Base-by-base conservation (phyloP, 805 yeast genomes). In the Nakazawaea sp. region DNA sequence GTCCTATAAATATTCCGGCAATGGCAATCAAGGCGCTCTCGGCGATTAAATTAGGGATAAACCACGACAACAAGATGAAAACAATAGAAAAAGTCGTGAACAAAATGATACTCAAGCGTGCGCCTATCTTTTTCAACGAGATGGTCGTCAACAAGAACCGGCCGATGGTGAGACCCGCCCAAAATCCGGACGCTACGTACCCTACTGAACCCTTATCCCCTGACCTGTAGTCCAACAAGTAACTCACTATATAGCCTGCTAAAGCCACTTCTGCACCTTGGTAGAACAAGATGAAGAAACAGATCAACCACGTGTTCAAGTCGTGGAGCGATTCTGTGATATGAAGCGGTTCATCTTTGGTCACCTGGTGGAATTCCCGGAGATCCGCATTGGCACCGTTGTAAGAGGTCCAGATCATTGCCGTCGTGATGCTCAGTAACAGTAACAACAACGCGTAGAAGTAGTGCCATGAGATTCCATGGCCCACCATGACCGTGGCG, bases 221-320 rank as follows among this genome's bases (percentile, higher is more conserved):
- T n/a, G 64, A 55, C 42, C 82, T 68, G 37, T 75, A 70, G 19
- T 68, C 70, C 31, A 76, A 61, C 37, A 82, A 56, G 48, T 70
- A 82, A 5, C 85, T 75, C 30, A 76, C 76, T 13, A 77, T 59
- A 87, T 88, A 81, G 3, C 86, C 80, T 1, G 81, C 87, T 42
- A 81, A 57, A 1, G 81, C 59, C 19, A 81, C 79, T 52, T 81
- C 89, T 2, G 76, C 71, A 5, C 89, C 90, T 45, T 79, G 72
- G 48, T 82, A 81, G 35, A 74, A 64, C 45, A 81, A 71, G 18
- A 79, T 60, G 46, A 70, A 76, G 2, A 65, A 45, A 8, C 87
- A 64, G 43, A 77, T 56, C 2, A 70, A 45, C 65, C 81, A 60
- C 1, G 76, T 62, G 47, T 55, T 39, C 40, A 56, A 43, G 53